Conservation (phyloP, 2,329 filamentous ascomycete species). For the Helminthosporium solani region DNA sequence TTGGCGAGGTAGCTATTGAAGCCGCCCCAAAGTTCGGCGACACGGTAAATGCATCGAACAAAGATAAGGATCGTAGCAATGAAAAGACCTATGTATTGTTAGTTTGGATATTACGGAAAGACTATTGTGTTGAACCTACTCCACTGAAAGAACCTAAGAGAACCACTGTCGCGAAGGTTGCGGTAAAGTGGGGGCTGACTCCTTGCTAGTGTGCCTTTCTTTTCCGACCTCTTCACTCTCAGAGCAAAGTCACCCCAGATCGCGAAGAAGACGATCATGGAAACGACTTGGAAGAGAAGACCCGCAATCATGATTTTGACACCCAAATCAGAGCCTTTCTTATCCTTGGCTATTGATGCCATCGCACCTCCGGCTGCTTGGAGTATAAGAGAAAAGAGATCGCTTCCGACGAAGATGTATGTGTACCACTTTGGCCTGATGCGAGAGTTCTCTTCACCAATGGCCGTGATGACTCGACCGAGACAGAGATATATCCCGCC, state of each 20-base stretch:
- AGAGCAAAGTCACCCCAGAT: constrained; percentile 41
- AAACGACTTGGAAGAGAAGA: constrained; percentile 56
- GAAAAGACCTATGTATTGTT: constrained; percentile 28
- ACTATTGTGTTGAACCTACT: constrained; percentile 11
- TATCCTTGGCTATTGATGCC: constrained; percentile 51
- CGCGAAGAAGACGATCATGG: constrained; percentile 50
- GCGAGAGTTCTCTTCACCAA: constrained; percentile 42
- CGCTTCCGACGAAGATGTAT: constrained; percentile 58
- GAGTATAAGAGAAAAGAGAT: constrained; percentile 57
- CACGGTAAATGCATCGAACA: constrained; percentile 49
- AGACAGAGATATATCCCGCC: constrained; percentile 58
- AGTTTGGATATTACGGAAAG: background rate
- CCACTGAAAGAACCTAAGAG: constrained; percentile 26
- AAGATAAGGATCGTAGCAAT: constrained; percentile 48
- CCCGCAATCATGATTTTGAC: constrained; percentile 59
- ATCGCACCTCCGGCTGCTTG: constrained; percentile 59
- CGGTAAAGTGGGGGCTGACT: constrained; percentile 25
- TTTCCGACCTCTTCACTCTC: constrained; percentile 18
- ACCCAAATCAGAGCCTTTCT: constrained; percentile 45
- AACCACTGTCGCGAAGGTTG: constrained; percentile 13
- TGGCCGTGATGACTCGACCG: constrained; percentile 54
- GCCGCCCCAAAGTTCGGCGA: constrained; percentile 49
- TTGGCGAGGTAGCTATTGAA: constrained; percentile 49
- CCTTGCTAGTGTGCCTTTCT: constrained; percentile 16
- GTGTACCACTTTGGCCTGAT: constrained; percentile 48